Percentiles rank a stretch among this genome's conserved stretches.
Conservation (phyloP, 2,329 filamentous ascomycete species). For the Teratosphaeriaceae sp. region DNA sequence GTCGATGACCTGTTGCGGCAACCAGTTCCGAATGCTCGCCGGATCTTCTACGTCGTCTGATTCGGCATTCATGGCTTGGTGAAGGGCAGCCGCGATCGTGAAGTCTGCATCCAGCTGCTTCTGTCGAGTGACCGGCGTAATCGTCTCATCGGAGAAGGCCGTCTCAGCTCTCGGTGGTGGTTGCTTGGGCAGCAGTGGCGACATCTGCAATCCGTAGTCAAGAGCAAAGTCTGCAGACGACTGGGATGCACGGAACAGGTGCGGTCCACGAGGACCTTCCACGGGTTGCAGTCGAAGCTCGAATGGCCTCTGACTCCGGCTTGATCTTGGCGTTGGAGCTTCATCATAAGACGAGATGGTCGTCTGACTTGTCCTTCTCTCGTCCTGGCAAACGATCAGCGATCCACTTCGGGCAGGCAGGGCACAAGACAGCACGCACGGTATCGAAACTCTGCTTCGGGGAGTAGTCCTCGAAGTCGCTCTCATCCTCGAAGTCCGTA, state of each 20-base stretch:
- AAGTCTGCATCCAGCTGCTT: constrained; percentile 14
- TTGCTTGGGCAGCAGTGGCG: constrained; percentile 64
- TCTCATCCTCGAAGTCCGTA: constrained; percentile 64
- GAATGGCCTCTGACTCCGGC: constrained; percentile 49
- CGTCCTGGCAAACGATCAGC: constrained; percentile 24
- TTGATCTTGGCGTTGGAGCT: constrained; percentile 66
- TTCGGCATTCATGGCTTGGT: constrained; percentile 8
- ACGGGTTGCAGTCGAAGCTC: constrained; percentile 61
- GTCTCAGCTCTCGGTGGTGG: constrained; percentile 37
- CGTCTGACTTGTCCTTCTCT: constrained; percentile 70
- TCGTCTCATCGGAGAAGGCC: constrained; percentile 33
- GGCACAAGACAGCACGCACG: constrained; percentile 46
- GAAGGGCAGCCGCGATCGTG: constrained; percentile 22
- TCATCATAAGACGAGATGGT: constrained; percentile 86
- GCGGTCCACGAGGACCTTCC: constrained; percentile 75
- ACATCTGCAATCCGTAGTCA: constrained; percentile 57
- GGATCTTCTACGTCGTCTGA: constrained; percentile 10
- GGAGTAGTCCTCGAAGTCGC: constrained; percentile 48
- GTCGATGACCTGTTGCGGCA: constrained; percentile 68
- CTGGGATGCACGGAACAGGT: constrained; percentile 71
- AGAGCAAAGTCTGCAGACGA: constrained; percentile 48
- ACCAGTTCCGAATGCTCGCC: constrained; percentile 54
- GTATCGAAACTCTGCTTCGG: constrained; percentile 64
- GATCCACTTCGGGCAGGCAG: too few relatives aligned
- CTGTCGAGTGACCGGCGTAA: constrained; percentile 19